Conservation (phyloP, 805 yeast species). For the Wickerhamomyces xylosicus region DNA sequence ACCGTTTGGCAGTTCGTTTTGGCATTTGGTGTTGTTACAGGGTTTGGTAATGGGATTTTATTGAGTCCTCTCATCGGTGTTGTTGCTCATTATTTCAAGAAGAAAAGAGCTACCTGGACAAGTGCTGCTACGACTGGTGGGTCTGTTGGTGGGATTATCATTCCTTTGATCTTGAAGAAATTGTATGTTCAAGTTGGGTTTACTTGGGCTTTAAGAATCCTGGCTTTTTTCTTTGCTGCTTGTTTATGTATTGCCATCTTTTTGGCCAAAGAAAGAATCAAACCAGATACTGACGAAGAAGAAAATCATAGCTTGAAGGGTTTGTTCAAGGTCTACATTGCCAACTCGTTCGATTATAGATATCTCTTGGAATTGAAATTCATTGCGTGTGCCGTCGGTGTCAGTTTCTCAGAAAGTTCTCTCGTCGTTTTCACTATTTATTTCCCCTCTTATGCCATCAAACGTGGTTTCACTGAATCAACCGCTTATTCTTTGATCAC, state of each 20-base stretch:
- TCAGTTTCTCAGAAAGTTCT: slow-evolving; percentile 25
- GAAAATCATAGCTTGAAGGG: not conserved
- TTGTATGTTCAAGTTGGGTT: slow-evolving; percentile 43
- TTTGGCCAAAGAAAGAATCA: slow-evolving; percentile 31
- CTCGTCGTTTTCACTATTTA: slow-evolving; percentile 35
- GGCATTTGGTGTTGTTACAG: slow-evolving; percentile 45
- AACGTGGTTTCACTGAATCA: slow-evolving; percentile 32
- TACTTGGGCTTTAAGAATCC: slow-evolving; percentile 47
- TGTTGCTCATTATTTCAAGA: slow-evolving; percentile 56
- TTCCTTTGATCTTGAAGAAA: slow-evolving; percentile 43
- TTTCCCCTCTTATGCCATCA: slow-evolving; percentile 42
- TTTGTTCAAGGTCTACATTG: slow-evolving; percentile 13
- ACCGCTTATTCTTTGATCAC: slow-evolving; percentile 38
- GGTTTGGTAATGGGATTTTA: slow-evolving; percentile 49
- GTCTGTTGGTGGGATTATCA: slow-evolving; percentile 43
- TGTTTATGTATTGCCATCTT: slow-evolving; percentile 26
- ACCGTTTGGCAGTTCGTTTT: slow-evolving; percentile 51
- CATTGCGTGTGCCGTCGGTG: slow-evolving; percentile 30
- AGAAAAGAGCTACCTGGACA: slow-evolving; percentile 46
- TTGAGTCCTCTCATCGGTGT: slow-evolving; percentile 54
- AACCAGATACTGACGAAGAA: slow-evolving; percentile 7
- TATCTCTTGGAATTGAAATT: slow-evolving; percentile 34
- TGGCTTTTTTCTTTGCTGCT: slow-evolving; percentile 36
- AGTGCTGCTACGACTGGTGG: slow-evolving; percentile 45
- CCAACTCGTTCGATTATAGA: slow-evolving; percentile 27